Percentiles rank a stretch among this genome's conserved stretches.
phyloP scores from a whole-genome alignment of 1,284 basidiomycete species.

The Trichosporon asahii region DNA sequence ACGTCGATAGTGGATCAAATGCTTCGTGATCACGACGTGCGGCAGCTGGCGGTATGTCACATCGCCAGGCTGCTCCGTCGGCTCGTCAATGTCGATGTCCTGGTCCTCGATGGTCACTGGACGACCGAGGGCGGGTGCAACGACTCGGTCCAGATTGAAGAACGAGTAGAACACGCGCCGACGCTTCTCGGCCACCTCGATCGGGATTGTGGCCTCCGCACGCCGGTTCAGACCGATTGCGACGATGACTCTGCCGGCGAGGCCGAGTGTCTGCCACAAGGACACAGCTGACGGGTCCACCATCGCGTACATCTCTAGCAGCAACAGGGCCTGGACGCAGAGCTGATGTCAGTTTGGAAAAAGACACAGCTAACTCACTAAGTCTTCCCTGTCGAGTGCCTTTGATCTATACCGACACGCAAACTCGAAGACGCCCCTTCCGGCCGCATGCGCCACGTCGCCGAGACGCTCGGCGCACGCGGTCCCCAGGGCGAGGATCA shows the following conservation, averaged over 20 bases:
- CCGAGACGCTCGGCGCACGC: conserved; percentile 25
- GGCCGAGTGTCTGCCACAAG: conserved; percentile 34
- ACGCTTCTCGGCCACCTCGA: conserved; percentile 27
- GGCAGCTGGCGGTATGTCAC: conserved; percentile 27
- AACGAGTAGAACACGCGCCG: conserved; percentile 36
- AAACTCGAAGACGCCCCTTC: conserved; percentile 22
- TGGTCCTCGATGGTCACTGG: conserved; percentile 35
- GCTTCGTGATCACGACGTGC: conserved; percentile 16
- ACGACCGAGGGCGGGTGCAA: conserved; percentile 31
- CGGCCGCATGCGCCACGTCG: conserved; percentile 23
- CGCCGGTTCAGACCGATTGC: conserved; percentile 35
- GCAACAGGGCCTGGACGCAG: conserved; percentile 31
- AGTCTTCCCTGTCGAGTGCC: conserved; percentile 30
- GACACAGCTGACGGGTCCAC: conserved; percentile 30
- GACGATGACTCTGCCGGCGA: conserved; percentile 32
- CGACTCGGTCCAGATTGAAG: conserved; percentile 39
- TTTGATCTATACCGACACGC: conserved; percentile 25
- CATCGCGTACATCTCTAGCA: conserved; percentile 33
- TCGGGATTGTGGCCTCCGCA: conserved; percentile 21
- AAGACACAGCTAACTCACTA: conserved; percentile 23
- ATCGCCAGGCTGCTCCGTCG: conserved; percentile 23
- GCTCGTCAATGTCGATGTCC: conserved; percentile 36
- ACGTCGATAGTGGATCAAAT: conserved; percentile 30
- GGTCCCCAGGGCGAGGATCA: conserved; percentile 36
- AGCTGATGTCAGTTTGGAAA: conserved; percentile 15